Percentiles rank a stretch among this genome's conserved stretches.
Evolutionary conservation across 768 basidiomycete genomes (phyloP).

Genomic region (Artomyces pyxidatus): DNA sequence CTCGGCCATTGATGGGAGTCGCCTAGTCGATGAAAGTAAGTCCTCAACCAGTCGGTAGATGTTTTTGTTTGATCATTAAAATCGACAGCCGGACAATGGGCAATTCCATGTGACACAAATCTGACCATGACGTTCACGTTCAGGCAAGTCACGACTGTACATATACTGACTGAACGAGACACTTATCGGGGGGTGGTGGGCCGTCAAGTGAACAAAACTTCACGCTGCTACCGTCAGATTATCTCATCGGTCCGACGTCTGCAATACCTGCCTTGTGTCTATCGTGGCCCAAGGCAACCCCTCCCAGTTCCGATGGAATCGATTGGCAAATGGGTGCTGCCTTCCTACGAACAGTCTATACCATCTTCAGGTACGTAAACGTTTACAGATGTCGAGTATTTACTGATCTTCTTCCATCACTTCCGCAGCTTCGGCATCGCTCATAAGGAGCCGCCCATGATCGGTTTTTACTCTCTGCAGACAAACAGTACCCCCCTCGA

Average conservation of each 20-base stretch:
- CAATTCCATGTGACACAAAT: conserved; percentile 58
- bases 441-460: conserved; percentile 62
- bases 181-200: neutral
- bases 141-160: conserved; percentile 37
- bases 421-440: conserved; percentile 62
- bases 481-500: conserved; percentile 34
- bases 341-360: conserved; percentile 71
- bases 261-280: conserved; percentile 63
- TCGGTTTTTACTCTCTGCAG: conserved; percentile 61
- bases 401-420: neutral
- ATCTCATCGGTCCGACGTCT: conserved; percentile 61
- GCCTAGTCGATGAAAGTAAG: conserved; percentile 59
- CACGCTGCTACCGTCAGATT: conserved; percentile 66
- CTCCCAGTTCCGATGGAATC: conserved; percentile 64
- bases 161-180: neutral
- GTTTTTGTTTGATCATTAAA: neutral
- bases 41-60: neutral
- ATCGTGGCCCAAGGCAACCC: conserved; percentile 61
- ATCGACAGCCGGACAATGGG: conserved; percentile 58
- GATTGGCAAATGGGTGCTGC: conserved; percentile 76
- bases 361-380: conserved; percentile 55
- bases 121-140: conserved; percentile 59
- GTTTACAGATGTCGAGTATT: neutral
- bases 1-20: conserved; percentile 48
- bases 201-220: conserved; percentile 39